phyloP scores from a whole-genome alignment of 306 rosid species.

The Vigna reflexopilosa region DNA sequence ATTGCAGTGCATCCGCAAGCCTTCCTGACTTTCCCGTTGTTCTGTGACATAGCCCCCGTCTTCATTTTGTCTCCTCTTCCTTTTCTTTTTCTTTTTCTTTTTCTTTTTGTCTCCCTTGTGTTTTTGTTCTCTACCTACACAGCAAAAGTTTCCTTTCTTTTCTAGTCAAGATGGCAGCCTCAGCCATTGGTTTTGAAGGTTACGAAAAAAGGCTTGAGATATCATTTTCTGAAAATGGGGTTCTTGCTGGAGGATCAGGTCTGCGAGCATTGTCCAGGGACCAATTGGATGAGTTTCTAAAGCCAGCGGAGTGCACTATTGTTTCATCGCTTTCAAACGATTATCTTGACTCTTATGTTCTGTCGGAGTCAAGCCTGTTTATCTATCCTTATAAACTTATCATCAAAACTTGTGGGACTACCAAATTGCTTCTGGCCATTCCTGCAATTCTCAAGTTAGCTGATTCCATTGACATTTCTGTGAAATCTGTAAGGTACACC shows the following conservation, averaged over 20 bases:
- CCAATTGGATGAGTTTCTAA: constrained; percentile 81
- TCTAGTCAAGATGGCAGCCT: constrained; percentile 65
- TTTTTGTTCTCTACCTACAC: constrained; percentile 29
- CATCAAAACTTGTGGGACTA: constrained; percentile 96
- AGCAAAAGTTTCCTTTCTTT: constrained; percentile 13
- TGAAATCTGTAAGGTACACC: constrained; percentile 80
- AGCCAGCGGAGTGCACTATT: constrained; percentile 91
- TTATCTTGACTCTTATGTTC: constrained; percentile 86
- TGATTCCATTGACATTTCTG: constrained; percentile 63
- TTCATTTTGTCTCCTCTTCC: neutral
- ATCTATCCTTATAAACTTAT: constrained; percentile 79
- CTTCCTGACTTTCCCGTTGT: constrained; percentile 68
- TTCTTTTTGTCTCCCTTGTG: constrained; percentile 1
- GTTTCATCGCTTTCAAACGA: constrained; percentile 82
- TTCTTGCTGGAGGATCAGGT: constrained; percentile 72
- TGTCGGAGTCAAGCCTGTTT: constrained; percentile 93
- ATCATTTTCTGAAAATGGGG: constrained; percentile 66
- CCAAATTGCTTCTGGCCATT: constrained; percentile 82
- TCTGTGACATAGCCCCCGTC: constrained; percentile 50
- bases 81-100: neutral
- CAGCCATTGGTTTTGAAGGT: constrained; percentile 97
- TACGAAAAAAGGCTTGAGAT: constrained; percentile 96
- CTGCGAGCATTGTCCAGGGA: constrained; percentile 71
- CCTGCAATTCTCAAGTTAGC: constrained; percentile 82
- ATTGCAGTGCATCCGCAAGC: constrained; percentile 91